phyloP scores from a whole-genome alignment of 306 rosid species.

The Begonia masoniana region DNA sequence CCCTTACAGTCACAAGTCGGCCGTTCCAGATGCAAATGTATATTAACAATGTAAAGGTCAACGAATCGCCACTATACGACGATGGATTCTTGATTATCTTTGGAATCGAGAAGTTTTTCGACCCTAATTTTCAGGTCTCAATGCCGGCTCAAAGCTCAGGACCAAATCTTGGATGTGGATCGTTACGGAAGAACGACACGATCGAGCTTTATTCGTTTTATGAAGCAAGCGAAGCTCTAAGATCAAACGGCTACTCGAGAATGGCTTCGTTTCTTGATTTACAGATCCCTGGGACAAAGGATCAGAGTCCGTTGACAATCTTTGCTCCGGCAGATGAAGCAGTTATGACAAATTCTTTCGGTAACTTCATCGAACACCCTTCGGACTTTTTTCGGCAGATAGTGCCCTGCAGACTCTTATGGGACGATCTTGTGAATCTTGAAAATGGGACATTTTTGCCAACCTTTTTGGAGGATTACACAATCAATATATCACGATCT shows the following conservation, averaged over 20 bases:
- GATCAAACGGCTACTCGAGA: conserved; percentile 30
- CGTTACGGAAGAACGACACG: conserved; percentile 2
- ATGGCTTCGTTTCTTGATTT: conserved; percentile 56
- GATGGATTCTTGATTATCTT: conserved; percentile 48
- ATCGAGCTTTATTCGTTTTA: conserved; percentile 18
- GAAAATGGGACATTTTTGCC: conserved; percentile 27
- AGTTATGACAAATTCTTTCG: conserved; percentile 16
- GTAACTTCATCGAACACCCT: conserved; percentile 24
- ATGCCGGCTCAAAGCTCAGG: conserved; percentile 9
- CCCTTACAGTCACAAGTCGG: conserved; percentile 39
- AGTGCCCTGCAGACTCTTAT: conserved; percentile 47
- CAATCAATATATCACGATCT: conserved; percentile 32
- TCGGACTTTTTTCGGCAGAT: conserved; percentile 54
- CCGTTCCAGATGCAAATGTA: conserved; percentile 18
- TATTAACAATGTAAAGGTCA: conserved; percentile 32
- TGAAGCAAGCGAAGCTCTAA: conserved; percentile 27
- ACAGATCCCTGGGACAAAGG: conserved; percentile 33
- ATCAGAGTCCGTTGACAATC: conserved; percentile 35
- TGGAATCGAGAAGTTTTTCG: conserved; percentile 42
- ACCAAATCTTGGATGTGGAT: conserved; percentile 14
- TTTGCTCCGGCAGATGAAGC: conserved; percentile 54
- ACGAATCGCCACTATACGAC: conserved; percentile 34
- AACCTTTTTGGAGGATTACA: conserved; percentile 45
- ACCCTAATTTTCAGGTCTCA: conserved; percentile 22
- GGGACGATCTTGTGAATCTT: conserved; percentile 46